Conservation (phyloP, 2,329 filamentous ascomycete genomes). For the Neophaeococcomyces aloes region DNA sequence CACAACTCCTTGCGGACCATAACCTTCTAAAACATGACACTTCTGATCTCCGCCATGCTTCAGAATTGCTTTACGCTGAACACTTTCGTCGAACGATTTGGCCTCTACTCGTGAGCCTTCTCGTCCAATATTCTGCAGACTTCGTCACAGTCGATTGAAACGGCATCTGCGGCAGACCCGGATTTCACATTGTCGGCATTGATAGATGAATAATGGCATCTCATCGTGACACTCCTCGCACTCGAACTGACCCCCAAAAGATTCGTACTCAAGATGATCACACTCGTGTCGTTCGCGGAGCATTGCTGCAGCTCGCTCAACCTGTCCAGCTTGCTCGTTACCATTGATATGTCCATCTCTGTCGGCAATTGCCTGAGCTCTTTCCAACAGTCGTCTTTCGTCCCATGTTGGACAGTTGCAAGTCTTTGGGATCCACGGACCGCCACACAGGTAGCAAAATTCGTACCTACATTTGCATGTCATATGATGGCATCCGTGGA, state of each 20-base stretch:
- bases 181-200: conserved; percentile 14
- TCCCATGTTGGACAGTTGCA: conserved; percentile 24
- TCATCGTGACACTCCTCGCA: conserved; percentile 15
- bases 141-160: conserved; percentile 11
- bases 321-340: no score
- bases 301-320: conserved; percentile 10
- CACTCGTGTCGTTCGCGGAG: conserved; percentile 17
- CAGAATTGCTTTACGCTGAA: no score
- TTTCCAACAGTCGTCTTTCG: conserved; percentile 19
- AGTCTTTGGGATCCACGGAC: conserved; percentile 23
- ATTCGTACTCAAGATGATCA: conserved; percentile 11
- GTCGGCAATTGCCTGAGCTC: conserved; percentile 13
- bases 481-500: conserved; percentile 28
- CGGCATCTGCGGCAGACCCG: conserved; percentile 13
- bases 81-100: no score
- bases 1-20: no score
- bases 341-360: conserved; percentile 11
- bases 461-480: conserved; percentile 25
- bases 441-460: conserved; percentile 27
- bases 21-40: no score
- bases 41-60: no score
- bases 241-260: neutral
- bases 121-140: no score
- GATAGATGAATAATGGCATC: conserved; percentile 14
- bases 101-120: no score